Evolutionary conservation across 2,329 filamentous ascomycete genomes (phyloP), one percentile per base, ranked within the genome.

Genomic region (Penicillium sp.): DNA sequence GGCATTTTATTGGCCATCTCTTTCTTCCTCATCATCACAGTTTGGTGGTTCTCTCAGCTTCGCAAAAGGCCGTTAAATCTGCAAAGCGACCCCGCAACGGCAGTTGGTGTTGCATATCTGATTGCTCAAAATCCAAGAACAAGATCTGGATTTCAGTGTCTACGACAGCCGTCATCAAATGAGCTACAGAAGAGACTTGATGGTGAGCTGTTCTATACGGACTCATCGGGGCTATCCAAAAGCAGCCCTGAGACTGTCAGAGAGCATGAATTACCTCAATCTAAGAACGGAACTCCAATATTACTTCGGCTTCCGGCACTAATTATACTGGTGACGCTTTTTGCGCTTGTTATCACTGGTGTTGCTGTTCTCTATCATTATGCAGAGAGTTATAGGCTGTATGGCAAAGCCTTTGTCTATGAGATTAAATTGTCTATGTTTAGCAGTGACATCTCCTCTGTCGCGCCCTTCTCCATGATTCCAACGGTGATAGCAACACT

Each of bases 401-500:
- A 62, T 18, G 35, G 42, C 7, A 60, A 62, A 22, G 58, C 53
- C 2, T 62, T 62, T 46, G 55, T 62, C 7, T 62, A 60, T 27
- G 23, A 57, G 15, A 14, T 62, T 20, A 18, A 54, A 12, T 0
- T 60, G 1, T 58, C 60, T 11, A 55, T 54, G 3, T 22, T 58
- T 2, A 27, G 53, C 18, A 51, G 23, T n/a, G 45, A 57, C 11
- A 3, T 58, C 2, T 60, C 60, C 1, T 54, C 55, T 0, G 44
- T 62, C 5, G 60, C 58, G 1, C 60, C 60, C 0, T 51, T 62
- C 14, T 54, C 60, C 0, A 60, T 62, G 46, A 49, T 62, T 43
- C 60, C 60, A 1, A 62, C 60, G n/a, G 12, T 62, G 1, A 49
- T 62, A 11, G 57, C 60, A 4, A 49, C 44, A 2, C n/a, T 14